These are phyloP conservation scores for Chaetoceros tenuissimus DNA, from an alignment of 108 stramenopile genomes.

Conservation along the genomic window DNA sequence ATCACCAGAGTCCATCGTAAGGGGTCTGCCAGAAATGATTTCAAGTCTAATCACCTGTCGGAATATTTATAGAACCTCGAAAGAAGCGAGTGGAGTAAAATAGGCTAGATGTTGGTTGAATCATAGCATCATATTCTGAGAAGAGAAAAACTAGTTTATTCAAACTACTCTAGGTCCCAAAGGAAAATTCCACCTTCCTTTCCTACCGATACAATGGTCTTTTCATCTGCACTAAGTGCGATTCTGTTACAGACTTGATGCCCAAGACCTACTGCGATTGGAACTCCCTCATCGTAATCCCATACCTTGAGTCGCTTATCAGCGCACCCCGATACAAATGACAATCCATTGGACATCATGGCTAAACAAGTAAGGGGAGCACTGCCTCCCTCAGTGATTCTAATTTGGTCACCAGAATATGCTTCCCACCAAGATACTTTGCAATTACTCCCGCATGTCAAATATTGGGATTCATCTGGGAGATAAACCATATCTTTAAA, in stretches of 20 bases:
- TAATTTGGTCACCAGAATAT: constrained; percentile 68
- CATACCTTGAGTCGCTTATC: constrained; percentile 77
- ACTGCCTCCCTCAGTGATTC: constrained; percentile 75
- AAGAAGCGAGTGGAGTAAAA: too few species aligned
- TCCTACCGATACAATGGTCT: constrained; percentile 63
- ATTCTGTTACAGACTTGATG: constrained; percentile 61
- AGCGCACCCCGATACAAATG: constrained; percentile 66
- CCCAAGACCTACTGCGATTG: constrained; percentile 46
- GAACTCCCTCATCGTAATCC: constrained; percentile 79
- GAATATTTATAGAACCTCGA: too few species aligned
- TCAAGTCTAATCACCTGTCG: background rate
- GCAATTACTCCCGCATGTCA: constrained; percentile 78
- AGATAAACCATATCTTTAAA: constrained; percentile 68
- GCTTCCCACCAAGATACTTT: constrained; percentile 89
- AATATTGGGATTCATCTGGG: constrained; percentile 82
- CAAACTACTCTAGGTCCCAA: constrained; percentile 51
- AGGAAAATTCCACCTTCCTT: constrained; percentile 80
- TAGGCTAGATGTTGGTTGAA: too few species aligned
- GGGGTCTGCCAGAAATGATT: background rate
- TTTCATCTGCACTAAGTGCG: constrained; percentile 56
- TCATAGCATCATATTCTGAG: too few species aligned
- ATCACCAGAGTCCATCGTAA: background rate
- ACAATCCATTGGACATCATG: constrained; percentile 50
- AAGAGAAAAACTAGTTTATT: too few species aligned
- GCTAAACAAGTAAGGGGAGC: constrained; percentile 64